These are phyloP conservation scores for Pseudogymnoascus sp. DNA, from an alignment of 2,329 filamentous ascomycete species.

Conservation along the genomic window DNA sequence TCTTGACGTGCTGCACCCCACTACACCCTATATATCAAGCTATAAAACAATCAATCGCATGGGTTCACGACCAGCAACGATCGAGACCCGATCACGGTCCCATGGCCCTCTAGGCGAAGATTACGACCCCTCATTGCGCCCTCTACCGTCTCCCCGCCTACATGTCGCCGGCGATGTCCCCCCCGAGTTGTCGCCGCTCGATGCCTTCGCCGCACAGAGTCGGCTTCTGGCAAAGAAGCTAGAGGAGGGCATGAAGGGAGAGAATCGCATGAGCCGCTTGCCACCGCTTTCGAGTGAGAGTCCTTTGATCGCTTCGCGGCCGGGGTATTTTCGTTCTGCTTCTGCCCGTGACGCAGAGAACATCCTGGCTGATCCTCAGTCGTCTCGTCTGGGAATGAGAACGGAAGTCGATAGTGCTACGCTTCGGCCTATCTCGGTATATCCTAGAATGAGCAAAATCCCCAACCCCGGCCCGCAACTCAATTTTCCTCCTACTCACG, in stretches of 20 bases:
- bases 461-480: constrained; percentile 17
- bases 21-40: not conserved
- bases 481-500: not conserved
- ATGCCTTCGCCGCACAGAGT: constrained; percentile 90
- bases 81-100: constrained; percentile 27
- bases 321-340: constrained; percentile 72
- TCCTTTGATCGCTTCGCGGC: constrained; percentile 69
- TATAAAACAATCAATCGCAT: constrained; percentile 15
- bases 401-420: constrained; percentile 48
- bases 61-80: constrained; percentile 25
- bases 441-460: constrained; percentile 64
- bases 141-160: constrained; percentile 56
- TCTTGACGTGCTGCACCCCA: not conserved
- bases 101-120: constrained; percentile 19
- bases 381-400: constrained; percentile 42
- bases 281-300: constrained; percentile 77
- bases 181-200: constrained; percentile 85
- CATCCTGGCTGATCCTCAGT: constrained; percentile 25
- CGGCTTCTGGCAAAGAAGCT: constrained; percentile 81
- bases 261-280: constrained; percentile 75
- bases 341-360: constrained; percentile 55
- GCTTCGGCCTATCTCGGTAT: constrained; percentile 62
- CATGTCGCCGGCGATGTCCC: constrained; percentile 76
- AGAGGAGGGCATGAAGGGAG: constrained; percentile 67
- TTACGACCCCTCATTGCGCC: constrained; percentile 20